Conservation (phyloP, 2,329 filamentous ascomycete genomes). For the Arthrocladium fulminans region DNA sequence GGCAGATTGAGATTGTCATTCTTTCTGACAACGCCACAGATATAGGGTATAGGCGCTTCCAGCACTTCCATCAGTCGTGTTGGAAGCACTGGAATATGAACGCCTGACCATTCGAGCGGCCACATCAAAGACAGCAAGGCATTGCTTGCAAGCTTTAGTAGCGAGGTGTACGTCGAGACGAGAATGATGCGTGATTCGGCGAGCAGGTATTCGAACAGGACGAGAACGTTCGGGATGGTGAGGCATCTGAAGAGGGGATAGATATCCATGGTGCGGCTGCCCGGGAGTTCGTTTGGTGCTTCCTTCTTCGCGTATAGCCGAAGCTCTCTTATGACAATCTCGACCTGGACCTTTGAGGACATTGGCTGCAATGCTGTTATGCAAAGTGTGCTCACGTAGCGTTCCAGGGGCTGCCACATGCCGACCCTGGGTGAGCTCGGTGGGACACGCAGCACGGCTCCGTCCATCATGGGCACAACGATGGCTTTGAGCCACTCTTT, state of each 20-base stretch:
- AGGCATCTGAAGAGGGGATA: constrained; percentile 87
- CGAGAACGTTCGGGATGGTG: constrained; percentile 84
- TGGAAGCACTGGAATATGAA: constrained; percentile 86
- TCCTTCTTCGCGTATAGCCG: constrained; percentile 89
- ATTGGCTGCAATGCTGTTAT: constrained; percentile 88
- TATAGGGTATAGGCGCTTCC: constrained; percentile 92
- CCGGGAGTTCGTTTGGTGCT: constrained; percentile 83
- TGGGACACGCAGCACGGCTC: constrained; percentile 70
- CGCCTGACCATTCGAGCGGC: constrained; percentile 82
- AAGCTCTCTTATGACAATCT: constrained; percentile 79
- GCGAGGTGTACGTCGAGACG: constrained; percentile 86
- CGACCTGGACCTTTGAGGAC: constrained; percentile 90
- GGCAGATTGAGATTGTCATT: constrained; percentile 81
- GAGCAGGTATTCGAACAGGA: constrained; percentile 86
- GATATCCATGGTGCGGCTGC: constrained; percentile 80
- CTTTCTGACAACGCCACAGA: constrained; percentile 86
- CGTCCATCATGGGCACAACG: constrained; percentile 91
- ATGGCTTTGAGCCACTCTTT: constrained; percentile 96
- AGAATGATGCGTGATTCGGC: constrained; percentile 93
- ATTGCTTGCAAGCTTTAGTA: constrained; percentile 87
- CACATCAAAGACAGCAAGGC: constrained; percentile 81
- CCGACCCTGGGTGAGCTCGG: constrained; percentile 83
- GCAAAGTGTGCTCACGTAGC: constrained; percentile 94
- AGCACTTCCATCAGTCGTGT: constrained; percentile 80
- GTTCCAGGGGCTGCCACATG: constrained; percentile 90